Evolutionary conservation across 1,139 yeast species (phyloP), one percentile per base, ranked within the genome.

Genomic region (Yamadazyma dendronema): DNA sequence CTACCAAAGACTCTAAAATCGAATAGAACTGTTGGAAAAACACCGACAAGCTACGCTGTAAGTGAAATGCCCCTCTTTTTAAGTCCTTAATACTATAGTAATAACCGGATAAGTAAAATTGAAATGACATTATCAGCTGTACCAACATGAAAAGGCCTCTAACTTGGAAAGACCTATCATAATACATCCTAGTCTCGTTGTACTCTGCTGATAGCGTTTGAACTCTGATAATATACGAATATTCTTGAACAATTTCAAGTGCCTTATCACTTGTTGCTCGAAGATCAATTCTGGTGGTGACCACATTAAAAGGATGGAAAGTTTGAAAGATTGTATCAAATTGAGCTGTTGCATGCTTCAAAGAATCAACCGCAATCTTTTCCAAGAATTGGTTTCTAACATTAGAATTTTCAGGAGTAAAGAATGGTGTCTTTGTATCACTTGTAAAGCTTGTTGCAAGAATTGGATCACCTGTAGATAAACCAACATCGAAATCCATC

Each of bases 381-480:
- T 69, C 74, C 36, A 59, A 40, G 3, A 52, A 48, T 3, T 39
- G 15, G 39, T 67, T 56, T 3, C 31, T 35, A 10, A 57, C 50
- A 37, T 62, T 65, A 31, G 56, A 57, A 34, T 38, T 40, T 1
- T 6, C 14, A 1, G 8, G 34, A 9, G 34, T 34, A 2, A 36
- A 15, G 16, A n/a, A 56, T 0, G 74, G 74, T 2, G 46, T 34
- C 31, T 52, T 54, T 4, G 66, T 60, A 41, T 70, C 75, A 42
- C 52, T 56, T 21, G 59, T 57, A 30, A 53, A 53, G 7, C 48
- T 48, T 35, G 54, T 48, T 7, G 65, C 48, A 33, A 49, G 44
- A 7, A 64, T 48, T 2, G 66, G 59, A 21, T 60, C 60, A 1
- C 80, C 80, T 42, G 51, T 61, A 3, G 54, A 51, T 43, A 61